phyloP scores from a whole-genome alignment of 805 yeast genomes.

The Wickerhamomyces queroliae region DNA sequence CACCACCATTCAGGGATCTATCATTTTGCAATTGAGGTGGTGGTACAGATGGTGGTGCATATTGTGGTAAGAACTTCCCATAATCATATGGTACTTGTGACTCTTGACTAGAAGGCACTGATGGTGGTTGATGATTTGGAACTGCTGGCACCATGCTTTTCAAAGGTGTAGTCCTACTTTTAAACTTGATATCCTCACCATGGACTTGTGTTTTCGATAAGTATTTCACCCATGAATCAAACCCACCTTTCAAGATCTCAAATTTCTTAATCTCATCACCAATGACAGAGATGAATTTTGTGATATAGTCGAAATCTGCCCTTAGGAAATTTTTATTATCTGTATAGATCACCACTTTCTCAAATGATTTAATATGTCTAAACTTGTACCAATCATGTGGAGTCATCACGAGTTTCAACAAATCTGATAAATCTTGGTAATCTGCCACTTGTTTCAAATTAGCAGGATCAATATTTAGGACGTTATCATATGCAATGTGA shows the following conservation, averaged over 20 bases:
- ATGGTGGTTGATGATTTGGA: slow-evolving; percentile 23
- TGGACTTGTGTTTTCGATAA: slow-evolving; percentile 24
- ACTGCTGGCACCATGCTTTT: slow-evolving; percentile 25
- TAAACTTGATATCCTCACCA: slow-evolving; percentile 14
- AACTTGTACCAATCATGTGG: slow-evolving; percentile 18
- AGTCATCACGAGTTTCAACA: slow-evolving; percentile 1
- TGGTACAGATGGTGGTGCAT: slow-evolving; percentile 13
- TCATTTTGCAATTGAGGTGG: slow-evolving; percentile 5
- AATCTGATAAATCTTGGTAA: slow-evolving; percentile 22
- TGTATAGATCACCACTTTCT: slow-evolving; percentile 32
- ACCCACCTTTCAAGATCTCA: slow-evolving; percentile 36
- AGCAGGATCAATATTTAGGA: slow-evolving; percentile 36
- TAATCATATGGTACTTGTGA: slow-evolving; percentile 12
- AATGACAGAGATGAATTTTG: slow-evolving; percentile 23
- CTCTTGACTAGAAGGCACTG: slow-evolving; percentile 7
- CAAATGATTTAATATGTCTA: slow-evolving; percentile 25
- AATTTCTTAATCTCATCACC: slow-evolving; percentile 10
- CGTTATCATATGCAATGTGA: slow-evolving; percentile 32
- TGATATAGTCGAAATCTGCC: slow-evolving; percentile 25
- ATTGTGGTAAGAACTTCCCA: slow-evolving; percentile 11
- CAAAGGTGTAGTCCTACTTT: slow-evolving; percentile 10
- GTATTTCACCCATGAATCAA: slow-evolving; percentile 35
- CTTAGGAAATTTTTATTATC: slow-evolving; percentile 29
- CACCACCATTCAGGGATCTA: not conserved
- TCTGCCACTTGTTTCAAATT: slow-evolving; percentile 27